phyloP scores from a whole-genome alignment of 371 early-diverging fungal species.

The Parasitella parasitica region DNA sequence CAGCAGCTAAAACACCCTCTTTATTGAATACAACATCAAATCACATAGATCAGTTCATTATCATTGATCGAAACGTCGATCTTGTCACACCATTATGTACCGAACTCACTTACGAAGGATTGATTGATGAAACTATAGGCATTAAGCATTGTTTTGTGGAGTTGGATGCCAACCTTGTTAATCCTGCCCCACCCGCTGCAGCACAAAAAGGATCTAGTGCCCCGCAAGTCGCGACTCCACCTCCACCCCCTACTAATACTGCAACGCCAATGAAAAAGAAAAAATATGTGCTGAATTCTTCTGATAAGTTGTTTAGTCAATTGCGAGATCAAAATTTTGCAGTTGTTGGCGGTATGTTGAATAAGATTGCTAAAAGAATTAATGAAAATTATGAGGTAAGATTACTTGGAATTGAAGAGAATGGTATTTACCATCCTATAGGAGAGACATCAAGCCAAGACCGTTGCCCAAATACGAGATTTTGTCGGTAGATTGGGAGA shows the following conservation, averaged over 20 bases:
- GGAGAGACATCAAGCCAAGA: slow-evolving; percentile 85
- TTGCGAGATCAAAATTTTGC: slow-evolving; percentile 89
- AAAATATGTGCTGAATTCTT: slow-evolving; percentile 76
- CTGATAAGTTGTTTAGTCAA: slow-evolving; percentile 77
- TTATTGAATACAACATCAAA: slow-evolving; percentile 57
- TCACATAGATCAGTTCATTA: slow-evolving; percentile 84
- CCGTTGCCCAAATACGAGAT: slow-evolving; percentile 84
- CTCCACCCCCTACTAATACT: slow-evolving; percentile 17
- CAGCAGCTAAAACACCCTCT: slow-evolving; percentile 41
- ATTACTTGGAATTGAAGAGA: background rate
- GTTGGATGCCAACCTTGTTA: slow-evolving; percentile 52
- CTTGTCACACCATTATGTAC: slow-evolving; percentile 90
- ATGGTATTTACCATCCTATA: background rate
- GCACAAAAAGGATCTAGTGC: background rate
- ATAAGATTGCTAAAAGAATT: slow-evolving; percentile 79
- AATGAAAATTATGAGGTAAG: slow-evolving; percentile 81
- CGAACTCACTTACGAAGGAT: slow-evolving; percentile 92
- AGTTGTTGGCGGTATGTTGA: slow-evolving; percentile 79
- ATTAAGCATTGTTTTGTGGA: slow-evolving; percentile 71
- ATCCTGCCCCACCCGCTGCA: slow-evolving; percentile 36
- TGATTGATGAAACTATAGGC: slow-evolving; percentile 81
- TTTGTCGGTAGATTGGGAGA: slow-evolving; percentile 85
- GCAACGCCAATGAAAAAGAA: slow-evolving; percentile 60
- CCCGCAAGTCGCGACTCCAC: background rate
- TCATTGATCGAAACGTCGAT: slow-evolving; percentile 90